Base-by-base conservation (phyloP, 2,329 filamentous ascomycete genomes). In the Dothistroma septosporum region DNA sequence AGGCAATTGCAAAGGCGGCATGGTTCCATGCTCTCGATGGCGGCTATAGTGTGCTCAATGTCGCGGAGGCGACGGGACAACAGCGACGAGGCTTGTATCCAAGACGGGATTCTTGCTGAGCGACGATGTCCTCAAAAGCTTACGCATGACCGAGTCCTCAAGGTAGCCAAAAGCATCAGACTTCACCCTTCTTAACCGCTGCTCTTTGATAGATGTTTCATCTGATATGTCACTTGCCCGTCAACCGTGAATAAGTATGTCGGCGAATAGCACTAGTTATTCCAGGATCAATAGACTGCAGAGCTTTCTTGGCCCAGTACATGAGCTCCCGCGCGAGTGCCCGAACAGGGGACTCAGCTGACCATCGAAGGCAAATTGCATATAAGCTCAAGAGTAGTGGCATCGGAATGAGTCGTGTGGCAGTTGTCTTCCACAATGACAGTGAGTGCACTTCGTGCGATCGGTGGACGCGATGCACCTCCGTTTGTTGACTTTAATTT, bases 191-290 rank as follows among this genome's bases (percentile, higher is more conserved):
- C 19, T 16, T 19, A n/a, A 14, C 4, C 14, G 41, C 41, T 44
- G 16, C n/a, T 44, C 14, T 5, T 44, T n/a, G 41, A 44, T 8
- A 14, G 41, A 44, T n/a, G 14, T 4, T 16, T 44, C 4, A 19
- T 44, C 41, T n/a, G 41, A 44, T 8, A 19, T 19, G 41, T 44
- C 41, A 9, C 2, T n/a, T 44, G 14, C 16, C n/a, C 41, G 10
- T 19, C n/a, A 14, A 44, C 14, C 16, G 1, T n/a, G 41, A 19
- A 41, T 4, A 21, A 58, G 49, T 12, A 66, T 67, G 54, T 79
- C 77, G 55, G 78, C 78, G 53, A 76, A 71, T 58, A 73, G 74
- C 47, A 73, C 76, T 53, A 78, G 77, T 56, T 79, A 76, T 64
- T 79, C 77, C n/a, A 79, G 69, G 31, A 75, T 65, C 19, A 61